Base-by-base conservation (phyloP, 768 basidiomycete genomes). In the Trametes coccinea region DNA sequence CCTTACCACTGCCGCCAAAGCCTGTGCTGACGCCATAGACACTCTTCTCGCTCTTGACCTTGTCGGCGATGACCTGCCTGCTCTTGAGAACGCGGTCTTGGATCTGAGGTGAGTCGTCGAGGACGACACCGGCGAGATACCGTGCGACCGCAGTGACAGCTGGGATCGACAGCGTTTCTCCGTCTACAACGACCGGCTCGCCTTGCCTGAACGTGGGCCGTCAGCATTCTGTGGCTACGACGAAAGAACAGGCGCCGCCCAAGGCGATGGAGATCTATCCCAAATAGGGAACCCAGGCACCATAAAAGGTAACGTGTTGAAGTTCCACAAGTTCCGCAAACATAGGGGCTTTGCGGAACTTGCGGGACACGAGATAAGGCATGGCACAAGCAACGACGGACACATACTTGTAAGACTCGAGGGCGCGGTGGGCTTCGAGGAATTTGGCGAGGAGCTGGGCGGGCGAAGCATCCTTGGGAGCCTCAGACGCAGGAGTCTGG, bases 11-110 rank as follows among this genome's bases (percentile, higher is more conserved):
- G n/a, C 92, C 92, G 43, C 92, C 93, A 68, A 92, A 95, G 48
- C 93, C 93, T 4, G 90, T 90, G 50, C 89, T 89, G 44, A 94
- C 88, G 27, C 93, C 93, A 66, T 95, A 95, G 17, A 95, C 81
- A 64, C 88, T 90, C 53, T 83, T 80, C 9, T 86, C 85, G 3
- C 79, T 77, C 22, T 82, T 80, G 41, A 93, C 80, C 73, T 92
- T 92, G 67, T 80, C 79, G 22, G 81, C 76, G 46, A 93, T 84
- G 60, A 87, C 81, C 49, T 80, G 74, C 40, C 88, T 85, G 65
- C 87, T 85, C 64, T 82, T 83, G n/a, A 79, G 74, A 47, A 94
- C 79, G 33, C 82, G 84, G 5, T 76, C 75, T 63, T 76, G 80
- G 61, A 85, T 73, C 16, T 69, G 70, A 4, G 79, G 73, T 2